Percentiles rank a stretch among this genome's conserved stretches.
These are phyloP conservation scores for Anthostomella pinea DNA, from an alignment of 2,329 filamentous ascomycete genomes.

Conservation along the genomic window DNA sequence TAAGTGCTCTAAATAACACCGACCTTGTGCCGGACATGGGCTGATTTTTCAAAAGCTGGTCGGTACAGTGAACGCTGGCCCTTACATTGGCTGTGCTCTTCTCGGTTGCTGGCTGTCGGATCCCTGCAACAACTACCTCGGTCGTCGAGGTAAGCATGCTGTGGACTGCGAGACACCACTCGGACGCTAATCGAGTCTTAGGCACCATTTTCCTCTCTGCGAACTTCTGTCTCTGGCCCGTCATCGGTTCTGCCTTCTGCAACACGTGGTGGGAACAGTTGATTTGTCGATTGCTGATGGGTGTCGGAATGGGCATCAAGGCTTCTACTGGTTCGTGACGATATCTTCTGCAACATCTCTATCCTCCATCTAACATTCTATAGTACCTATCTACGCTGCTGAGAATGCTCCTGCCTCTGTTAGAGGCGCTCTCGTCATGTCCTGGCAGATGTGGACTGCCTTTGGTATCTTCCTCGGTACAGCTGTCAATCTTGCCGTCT, in stretches of 20 bases:
- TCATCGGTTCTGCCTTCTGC: constrained; percentile 69
- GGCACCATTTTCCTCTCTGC: constrained; percentile 72
- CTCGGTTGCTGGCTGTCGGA: constrained; percentile 58
- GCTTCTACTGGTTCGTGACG: constrained; percentile 54
- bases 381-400: constrained; percentile 71
- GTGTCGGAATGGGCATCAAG: constrained; percentile 75
- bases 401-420: constrained; percentile 69
- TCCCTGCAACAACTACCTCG: constrained; percentile 59
- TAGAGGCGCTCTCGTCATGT: constrained; percentile 76
- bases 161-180: too few relatives aligned
- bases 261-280: constrained; percentile 72
- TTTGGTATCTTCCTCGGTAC: constrained; percentile 62
- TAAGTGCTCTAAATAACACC: constrained; percentile 29
- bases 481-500: constrained; percentile 55
- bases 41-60: constrained; percentile 41
- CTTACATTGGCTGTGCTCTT: constrained; percentile 45
- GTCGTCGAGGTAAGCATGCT: constrained; percentile 44
- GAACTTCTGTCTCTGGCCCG: constrained; percentile 66
- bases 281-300: constrained; percentile 67
- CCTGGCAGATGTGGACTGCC: constrained; percentile 70
- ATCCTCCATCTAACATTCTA: constrained; percentile 1
- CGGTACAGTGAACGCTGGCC: constrained; percentile 54
- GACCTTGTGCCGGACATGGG: not conserved
- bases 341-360: not conserved
- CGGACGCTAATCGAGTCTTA: too few relatives aligned